phyloP scores from a whole-genome alignment of 1,139 yeast species.

The Yamadazyma dendronema region DNA sequence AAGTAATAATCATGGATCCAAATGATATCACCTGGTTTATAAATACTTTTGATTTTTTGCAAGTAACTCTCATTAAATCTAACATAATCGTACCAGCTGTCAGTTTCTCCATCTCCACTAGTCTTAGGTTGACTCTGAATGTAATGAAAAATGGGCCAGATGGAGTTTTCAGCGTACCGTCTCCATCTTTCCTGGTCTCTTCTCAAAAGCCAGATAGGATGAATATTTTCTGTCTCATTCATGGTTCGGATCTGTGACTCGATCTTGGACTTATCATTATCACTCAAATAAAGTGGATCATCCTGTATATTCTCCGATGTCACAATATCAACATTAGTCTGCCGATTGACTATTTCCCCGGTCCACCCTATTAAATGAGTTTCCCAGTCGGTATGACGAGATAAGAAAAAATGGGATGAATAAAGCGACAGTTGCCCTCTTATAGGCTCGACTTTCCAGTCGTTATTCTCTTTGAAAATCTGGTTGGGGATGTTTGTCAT shows the following conservation, averaged over 20 bases:
- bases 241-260: conserved; percentile 44
- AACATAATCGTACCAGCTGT: conserved; percentile 92
- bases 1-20: conserved; percentile 96
- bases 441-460: conserved; percentile 60
- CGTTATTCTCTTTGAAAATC: conserved; percentile 38
- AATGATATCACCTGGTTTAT: conserved; percentile 86
- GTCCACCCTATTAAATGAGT: conserved; percentile 93
- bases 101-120: conserved; percentile 68
- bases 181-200: conserved; percentile 80
- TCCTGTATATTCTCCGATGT: conserved; percentile 30
- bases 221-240: conserved; percentile 52
- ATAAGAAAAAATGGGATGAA: conserved; percentile 67
- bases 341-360: conserved; percentile 66
- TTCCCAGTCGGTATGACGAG: conserved; percentile 75
- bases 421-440: conserved; percentile 86
- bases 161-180: conserved; percentile 79
- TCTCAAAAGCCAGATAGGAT: conserved; percentile 84
- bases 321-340: conserved; percentile 16
- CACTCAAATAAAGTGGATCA: conserved; percentile 62
- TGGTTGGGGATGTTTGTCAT: conserved; percentile 69
- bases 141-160: conserved; percentile 96
- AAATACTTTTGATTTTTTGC: conserved; percentile 66
- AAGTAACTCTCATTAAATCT: conserved; percentile 89
- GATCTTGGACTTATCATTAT: conserved; percentile 50
- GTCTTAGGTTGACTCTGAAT: conserved; percentile 64